Evolutionary conservation across 2,329 filamentous ascomycete species (phyloP), one percentile per base, ranked within the genome.

Genomic region (Monosporascus sp.): DNA sequence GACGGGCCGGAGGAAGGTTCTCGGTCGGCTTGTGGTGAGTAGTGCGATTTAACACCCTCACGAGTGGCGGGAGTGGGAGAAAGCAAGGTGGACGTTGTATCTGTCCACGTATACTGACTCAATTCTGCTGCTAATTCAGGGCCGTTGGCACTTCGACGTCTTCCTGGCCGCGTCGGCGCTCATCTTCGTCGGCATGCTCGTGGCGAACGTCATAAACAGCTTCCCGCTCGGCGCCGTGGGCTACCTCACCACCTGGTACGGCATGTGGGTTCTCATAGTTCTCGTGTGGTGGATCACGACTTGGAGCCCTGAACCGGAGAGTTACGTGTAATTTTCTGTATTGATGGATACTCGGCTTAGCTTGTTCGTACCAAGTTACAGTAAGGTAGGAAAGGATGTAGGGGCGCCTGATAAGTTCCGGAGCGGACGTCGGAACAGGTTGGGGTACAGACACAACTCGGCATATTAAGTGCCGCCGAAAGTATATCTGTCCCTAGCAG

Each of bases 221-320:
- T 50, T 47, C 31, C 54, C 56, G 31, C 52, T 58, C 48, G 52
- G 54, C 11, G 47, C 38, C 11, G 19, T 38, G 2, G 56, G 56
- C 5, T 55, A 50, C 27, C 22, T 58, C 16, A 27, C 56, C 6
- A 57, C 40, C 26, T 58, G 56, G 56, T 55, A 58, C 41, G 54
- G 56, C 14, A 58, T 58, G 52, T 58, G 56, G 56, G 43, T 58
- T 52, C 37, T 58, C 37, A 56, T 57, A 14, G 46, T 50, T 22
- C 50, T 49, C 37, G 52, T 50, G n/a, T 50, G 54, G 31, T 58
- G 52, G 54, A 52, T 58, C 44, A 48, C 54, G 22, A 56, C 49
- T 6, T 55, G 52, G 55, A 27, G 45, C 14, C 52, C 56, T 11
- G 56, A 56, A 37, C 27, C 54, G 5, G 37, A 50, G 19, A 54